phyloP scores from a whole-genome alignment of 768 basidiomycete genomes.

The Sarcodon sp. region DNA sequence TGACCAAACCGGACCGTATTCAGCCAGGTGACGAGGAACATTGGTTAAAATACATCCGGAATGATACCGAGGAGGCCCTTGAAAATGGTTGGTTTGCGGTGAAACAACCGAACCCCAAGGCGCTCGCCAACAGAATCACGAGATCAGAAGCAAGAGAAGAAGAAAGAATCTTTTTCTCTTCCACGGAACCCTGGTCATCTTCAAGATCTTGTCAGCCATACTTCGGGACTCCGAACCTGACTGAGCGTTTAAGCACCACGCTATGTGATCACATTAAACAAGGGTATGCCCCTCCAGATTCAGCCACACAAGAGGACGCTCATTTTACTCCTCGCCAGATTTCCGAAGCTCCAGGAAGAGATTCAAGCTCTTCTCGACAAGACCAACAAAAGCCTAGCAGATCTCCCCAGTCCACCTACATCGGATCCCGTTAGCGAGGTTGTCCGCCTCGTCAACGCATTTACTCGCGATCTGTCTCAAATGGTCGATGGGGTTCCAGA shows the following conservation, averaged over 20 bases:
- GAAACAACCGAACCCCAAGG: slow-evolving; percentile 31
- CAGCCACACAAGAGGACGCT: too few relatives aligned
- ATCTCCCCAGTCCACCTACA: slow-evolving; percentile 40
- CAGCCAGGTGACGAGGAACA: slow-evolving; percentile 35
- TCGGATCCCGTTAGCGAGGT: slow-evolving; percentile 46
- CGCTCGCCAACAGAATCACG: slow-evolving; percentile 35
- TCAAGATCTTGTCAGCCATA: slow-evolving; percentile 39
- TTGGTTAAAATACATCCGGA: slow-evolving; percentile 47
- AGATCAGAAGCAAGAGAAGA: slow-evolving; percentile 46
- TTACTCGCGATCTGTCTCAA: slow-evolving; percentile 27
- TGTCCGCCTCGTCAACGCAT: slow-evolving; percentile 29
- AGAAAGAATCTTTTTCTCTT: slow-evolving; percentile 46
- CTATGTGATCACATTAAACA: slow-evolving; percentile 52
- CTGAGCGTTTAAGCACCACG: slow-evolving; percentile 42
- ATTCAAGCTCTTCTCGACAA: slow-evolving; percentile 29
- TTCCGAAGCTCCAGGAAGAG: slow-evolving; percentile 52
- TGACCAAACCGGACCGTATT: slow-evolving; percentile 67
- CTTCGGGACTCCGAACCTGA: slow-evolving; percentile 43
- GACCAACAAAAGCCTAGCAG: slow-evolving; percentile 19
- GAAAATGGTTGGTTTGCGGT: slow-evolving; percentile 43
- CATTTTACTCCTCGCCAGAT: slow-evolving; percentile 20
- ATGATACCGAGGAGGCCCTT: slow-evolving; percentile 33
- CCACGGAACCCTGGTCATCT: slow-evolving; percentile 37
- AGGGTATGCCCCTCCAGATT: slow-evolving; percentile 25
- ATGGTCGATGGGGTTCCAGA: slow-evolving; percentile 43